These are phyloP conservation scores for Saraca asoca DNA, from an alignment of 331 rosid genomes.

Conservation along the genomic window DNA sequence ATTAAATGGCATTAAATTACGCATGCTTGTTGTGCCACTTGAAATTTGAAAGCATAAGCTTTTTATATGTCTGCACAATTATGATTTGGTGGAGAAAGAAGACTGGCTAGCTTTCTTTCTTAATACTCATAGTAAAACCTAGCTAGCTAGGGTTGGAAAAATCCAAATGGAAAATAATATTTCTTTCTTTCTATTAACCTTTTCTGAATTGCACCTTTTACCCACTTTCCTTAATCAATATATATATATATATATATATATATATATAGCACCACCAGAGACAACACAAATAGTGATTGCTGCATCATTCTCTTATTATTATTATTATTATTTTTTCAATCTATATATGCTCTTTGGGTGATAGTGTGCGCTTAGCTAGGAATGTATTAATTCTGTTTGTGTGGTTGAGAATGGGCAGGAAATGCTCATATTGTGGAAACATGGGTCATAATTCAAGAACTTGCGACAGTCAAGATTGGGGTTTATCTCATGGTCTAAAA, in stretches of 20 bases:
- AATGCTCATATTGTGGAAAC: conserved; percentile 64
- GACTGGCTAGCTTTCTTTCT: too few species aligned
- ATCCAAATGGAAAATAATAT: conserved; percentile 40
- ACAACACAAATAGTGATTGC: conserved; percentile 29
- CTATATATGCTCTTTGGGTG: too few species aligned
- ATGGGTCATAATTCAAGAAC: conserved; percentile 70
- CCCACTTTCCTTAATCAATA: conserved; percentile 27
- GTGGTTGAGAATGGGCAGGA: conserved; percentile 46
- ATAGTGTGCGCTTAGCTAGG: too few species aligned
- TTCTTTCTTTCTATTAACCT: conserved; percentile 30
- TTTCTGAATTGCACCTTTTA: conserved; percentile 31
- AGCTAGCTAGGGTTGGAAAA: conserved; percentile 41
- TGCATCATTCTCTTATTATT: conserved; percentile 2
- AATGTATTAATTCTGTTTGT: too few species aligned
- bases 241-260: too few species aligned
- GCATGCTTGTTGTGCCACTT: too few species aligned
- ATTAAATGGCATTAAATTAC: too few species aligned
- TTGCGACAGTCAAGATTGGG: conserved; percentile 32
- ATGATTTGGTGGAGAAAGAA: too few species aligned
- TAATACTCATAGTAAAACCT: too few species aligned
- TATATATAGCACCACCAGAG: conserved; percentile 32
- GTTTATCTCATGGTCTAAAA: conserved; percentile 9
- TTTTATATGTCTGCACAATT: too few species aligned
- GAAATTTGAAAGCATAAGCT: too few species aligned
- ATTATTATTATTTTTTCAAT: background rate